Evolutionary conservation across 2,329 filamentous ascomycete species (phyloP), one percentile per base, ranked within the genome.

Genomic region (Monosporascus sp.): DNA sequence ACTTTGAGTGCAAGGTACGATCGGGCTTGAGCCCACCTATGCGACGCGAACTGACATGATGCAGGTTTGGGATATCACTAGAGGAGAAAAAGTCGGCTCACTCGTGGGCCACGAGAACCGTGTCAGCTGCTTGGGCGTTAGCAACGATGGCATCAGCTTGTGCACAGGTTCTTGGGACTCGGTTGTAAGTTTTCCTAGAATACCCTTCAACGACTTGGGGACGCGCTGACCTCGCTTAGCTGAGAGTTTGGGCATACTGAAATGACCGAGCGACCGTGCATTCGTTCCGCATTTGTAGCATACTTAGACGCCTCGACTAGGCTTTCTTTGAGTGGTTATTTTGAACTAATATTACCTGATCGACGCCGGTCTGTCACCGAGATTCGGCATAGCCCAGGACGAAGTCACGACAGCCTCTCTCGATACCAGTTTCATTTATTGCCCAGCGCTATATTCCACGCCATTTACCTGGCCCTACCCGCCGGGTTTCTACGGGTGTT

Each of bases 111-210:
- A 99, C 73, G 93, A 97, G 75, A 99, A 99, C 79, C 89, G 94
- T 63, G 94, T 99, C 70, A 97, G 93, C 83, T 99, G 94, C 75
- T 78, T 99, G 69, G 94, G 94, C 62, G 94, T 99, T 65, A 97
- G 93, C 81, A 97, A 97, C 72, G 94, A 99, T 70, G 94, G 93
- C 58, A 96, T 97, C 78, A 97, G 93, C 79, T 81, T 99, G 77
- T 97, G 94, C 83, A 99, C 94, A 68, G 94, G 94, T 72, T 99
- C 94, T 63, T 99, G 94, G 94, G 94, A 99, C 77, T 97, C 94
- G 67, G 82, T 96, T 80, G 94, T 97, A 83, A 77, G 90, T 82
- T 52, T 44, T 37, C 5, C n/a, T 37, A 46, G 3, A 2, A 6
- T 9, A 5, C 17, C 20, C n/a, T 35, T 17, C n/a, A 11, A 31